A percentile compares a stretch with the other conserved stretches of the same genome.
Conservation (phyloP, 495 filamentous ascomycete species). For the Aspergillus avenaceus region DNA sequence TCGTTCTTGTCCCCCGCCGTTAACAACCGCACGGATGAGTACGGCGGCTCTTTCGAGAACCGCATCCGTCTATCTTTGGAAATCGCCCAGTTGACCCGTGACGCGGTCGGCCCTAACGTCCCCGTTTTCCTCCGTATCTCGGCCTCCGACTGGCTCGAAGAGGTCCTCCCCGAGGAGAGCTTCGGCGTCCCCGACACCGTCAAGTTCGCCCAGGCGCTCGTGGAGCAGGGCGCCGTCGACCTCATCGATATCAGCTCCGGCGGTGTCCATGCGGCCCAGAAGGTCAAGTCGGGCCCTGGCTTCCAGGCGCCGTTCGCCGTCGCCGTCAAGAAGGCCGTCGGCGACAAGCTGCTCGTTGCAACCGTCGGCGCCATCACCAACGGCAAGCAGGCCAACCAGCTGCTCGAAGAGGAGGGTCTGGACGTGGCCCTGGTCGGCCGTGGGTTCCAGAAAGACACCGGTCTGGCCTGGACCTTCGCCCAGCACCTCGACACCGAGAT, state of each 20-base stretch:
- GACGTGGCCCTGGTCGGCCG: conserved; percentile 62
- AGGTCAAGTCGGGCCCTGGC: conserved; percentile 50
- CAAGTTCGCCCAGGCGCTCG: conserved; percentile 50
- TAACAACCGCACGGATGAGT: conserved; percentile 62
- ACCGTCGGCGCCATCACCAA: conserved; percentile 62
- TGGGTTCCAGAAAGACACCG: conserved; percentile 63
- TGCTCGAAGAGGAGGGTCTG: conserved; percentile 53
- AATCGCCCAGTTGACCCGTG: conserved; percentile 55
- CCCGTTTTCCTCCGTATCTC: conserved; percentile 65
- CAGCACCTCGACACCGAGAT: conserved; percentile 59
- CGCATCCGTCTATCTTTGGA: conserved; percentile 55
- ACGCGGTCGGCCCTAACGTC: conserved; percentile 50
- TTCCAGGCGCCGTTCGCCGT: conserved; percentile 65
- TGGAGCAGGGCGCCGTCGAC: conserved; percentile 54
- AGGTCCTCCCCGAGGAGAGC: conserved; percentile 41
- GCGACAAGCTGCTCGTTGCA: conserved; percentile 35
- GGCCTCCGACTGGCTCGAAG: conserved; percentile 59
- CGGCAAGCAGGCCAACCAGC: conserved; percentile 52
- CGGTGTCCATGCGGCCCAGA: conserved; percentile 56
- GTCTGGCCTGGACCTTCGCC: conserved; percentile 59
- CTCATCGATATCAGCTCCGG: conserved; percentile 63
- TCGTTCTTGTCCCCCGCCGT: conserved; percentile 61
- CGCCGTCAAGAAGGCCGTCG: conserved; percentile 59
- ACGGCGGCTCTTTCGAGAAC: conserved; percentile 64
- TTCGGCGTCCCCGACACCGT: conserved; percentile 58